Base-by-base conservation (phyloP, 2,329 filamentous ascomycete species). In the Epichloe aotearoae region DNA sequence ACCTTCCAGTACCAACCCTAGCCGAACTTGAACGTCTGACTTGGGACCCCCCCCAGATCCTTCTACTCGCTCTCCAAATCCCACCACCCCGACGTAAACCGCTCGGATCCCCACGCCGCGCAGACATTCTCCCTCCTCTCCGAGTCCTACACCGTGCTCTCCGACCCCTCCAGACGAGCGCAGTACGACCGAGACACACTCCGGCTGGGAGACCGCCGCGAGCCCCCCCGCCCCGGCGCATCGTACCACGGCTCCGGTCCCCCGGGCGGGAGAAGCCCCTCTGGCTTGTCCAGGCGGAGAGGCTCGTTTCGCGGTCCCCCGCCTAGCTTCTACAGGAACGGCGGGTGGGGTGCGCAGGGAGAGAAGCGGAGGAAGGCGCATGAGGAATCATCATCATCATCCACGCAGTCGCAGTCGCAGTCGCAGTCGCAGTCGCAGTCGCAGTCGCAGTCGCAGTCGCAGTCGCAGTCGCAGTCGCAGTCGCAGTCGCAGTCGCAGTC, bases 11-110 rank as follows among this genome's bases (percentile, higher is more conserved):
- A n/a, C 36, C 4, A 12, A 5, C 12, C 12, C 11, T 3, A 15
- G 15, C 23, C 23, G 23, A 23, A 23, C 23, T 0, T 7, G 5
- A 23, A 12, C 36, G 12, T 37, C 12, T 15, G 14, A 12, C 36
- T 37, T 3, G 23, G 14, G 2, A 8, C 7, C 8, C 26, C 8
- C 30, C 3, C 30, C 52, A 83, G 79, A 61, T 80, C 80, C 58
- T 98, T 96, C 78, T 97, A 96, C 75, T 69, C 77, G 54, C 86
- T 97, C 65, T 95, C 89, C 62, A 95, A 96, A 69, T 72, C 77
- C 50, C 84, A 95, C 75, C 93, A 98, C 68, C 93, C 93, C 1
- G 93, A 98, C 74, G 82, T 83, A 64, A 94, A 97, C 73, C 87
- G 77, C 53, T 64, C 77, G 58, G 84, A 95, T 67, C 84, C 86